Evolutionary conservation across 176 grass and related monocot species (phyloP).

Genomic region (Carex kokanica): DNA sequence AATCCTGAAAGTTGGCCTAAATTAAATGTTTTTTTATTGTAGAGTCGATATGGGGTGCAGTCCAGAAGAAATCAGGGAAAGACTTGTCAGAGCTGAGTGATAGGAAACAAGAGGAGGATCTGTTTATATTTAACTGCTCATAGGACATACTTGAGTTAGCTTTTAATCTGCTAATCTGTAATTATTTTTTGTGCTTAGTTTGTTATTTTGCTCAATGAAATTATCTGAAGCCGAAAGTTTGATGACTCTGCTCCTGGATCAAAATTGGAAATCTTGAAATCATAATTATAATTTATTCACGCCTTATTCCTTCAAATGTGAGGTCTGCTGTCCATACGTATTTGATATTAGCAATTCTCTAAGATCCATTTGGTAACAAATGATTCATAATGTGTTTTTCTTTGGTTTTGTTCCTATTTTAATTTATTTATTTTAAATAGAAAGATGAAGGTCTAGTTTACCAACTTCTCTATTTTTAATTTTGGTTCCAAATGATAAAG

Average conservation of each 20-base stretch:
- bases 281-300: not conserved
- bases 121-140: not conserved
- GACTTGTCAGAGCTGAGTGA: conserved; percentile 29
- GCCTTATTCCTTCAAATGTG: not conserved
- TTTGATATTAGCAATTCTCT: not conserved
- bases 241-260: not conserved
- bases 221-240: not conserved
- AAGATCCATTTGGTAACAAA: not conserved
- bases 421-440: too few relatives aligned
- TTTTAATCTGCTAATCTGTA: not conserved
- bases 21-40: conserved; percentile 4
- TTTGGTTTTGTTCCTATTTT: not conserved
- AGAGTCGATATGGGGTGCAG: conserved; percentile 43
- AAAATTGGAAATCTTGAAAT: not conserved
- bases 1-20: not conserved
- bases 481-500: not conserved
- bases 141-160: not conserved
- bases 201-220: not conserved
- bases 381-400: not conserved
- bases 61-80: conserved; percentile 55
- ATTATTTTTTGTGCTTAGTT: not conserved
- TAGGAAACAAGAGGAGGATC: not conserved
- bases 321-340: not conserved
- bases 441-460: too few relatives aligned
- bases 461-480: not conserved